Conservation (phyloP, 2,329 filamentous ascomycete genomes). For the Rosellinia necatrix region DNA sequence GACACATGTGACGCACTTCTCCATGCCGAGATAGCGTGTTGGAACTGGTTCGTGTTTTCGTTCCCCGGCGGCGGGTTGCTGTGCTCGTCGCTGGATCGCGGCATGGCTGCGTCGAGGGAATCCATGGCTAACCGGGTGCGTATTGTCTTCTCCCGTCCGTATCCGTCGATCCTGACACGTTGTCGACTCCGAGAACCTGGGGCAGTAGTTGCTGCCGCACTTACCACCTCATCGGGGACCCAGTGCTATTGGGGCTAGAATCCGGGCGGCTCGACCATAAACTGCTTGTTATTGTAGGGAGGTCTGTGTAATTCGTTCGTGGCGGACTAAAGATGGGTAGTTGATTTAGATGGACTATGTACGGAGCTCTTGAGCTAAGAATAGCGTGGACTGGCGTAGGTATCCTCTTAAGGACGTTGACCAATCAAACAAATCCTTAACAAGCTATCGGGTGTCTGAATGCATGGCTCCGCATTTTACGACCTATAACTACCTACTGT, state of each 20-base stretch:
- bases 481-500: too few species aligned
- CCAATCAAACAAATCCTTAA: too few species aligned
- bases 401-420: not conserved
- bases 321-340: not conserved
- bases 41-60: conserved; percentile 87
- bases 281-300: not conserved
- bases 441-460: too few species aligned
- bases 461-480: too few species aligned
- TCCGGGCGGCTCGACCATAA: not conserved
- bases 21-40: conserved; percentile 94
- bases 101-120: conserved; percentile 34
- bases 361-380: not conserved
- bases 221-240: conserved; percentile 33
- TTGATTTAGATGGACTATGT: too few species aligned
- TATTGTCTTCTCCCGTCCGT: conserved; percentile 1
- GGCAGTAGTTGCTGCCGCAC: conserved; percentile 26
- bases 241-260: not conserved
- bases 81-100: conserved; percentile 30
- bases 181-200: conserved; percentile 33
- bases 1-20: conserved; percentile 65
- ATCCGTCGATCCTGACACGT: conserved; percentile 30
- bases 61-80: conserved; percentile 34
- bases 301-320: conserved; percentile 4
- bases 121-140: conserved; percentile 25
- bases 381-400: not conserved